phyloP scores from a whole-genome alignment of 2,329 filamentous ascomycete species.

The Cercospora berteroae region DNA sequence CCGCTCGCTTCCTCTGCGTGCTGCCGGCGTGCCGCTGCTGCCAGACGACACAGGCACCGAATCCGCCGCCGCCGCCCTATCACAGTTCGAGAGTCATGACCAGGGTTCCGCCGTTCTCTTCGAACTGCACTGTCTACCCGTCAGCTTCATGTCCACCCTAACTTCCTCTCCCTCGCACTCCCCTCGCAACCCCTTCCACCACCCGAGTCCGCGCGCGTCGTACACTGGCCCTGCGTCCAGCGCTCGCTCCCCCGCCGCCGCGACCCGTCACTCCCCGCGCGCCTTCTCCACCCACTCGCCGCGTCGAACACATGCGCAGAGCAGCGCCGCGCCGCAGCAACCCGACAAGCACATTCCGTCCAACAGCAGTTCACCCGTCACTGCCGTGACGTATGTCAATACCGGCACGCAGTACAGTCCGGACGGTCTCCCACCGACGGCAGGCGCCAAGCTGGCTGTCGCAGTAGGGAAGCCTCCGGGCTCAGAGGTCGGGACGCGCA shows the following conservation, averaged over 20 bases:
- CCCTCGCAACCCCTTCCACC: conserved; percentile 7
- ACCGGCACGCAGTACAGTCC: conserved; percentile 57
- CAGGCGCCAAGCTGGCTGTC: conserved; percentile 27
- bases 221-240: conserved; percentile 5
- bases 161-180: conserved; percentile 14
- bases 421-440: conserved; percentile 48
- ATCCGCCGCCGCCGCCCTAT: neutral
- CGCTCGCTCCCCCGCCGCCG: conserved; percentile 9
- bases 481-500: conserved; percentile 12
- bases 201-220: conserved; percentile 10
- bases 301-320: conserved; percentile 21
- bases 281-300: conserved; percentile 11
- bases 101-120: conserved; percentile 4
- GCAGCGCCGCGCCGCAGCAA: conserved; percentile 16
- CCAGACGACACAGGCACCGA: neutral
- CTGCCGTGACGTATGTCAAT: conserved; percentile 41
- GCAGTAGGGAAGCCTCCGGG: conserved; percentile 22
- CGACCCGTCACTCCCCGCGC: conserved; percentile 14
- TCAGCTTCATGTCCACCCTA: conserved; percentile 14
- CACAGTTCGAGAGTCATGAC: conserved; percentile 8
- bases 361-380: conserved; percentile 4
- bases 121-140: neutral
- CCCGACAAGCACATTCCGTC: conserved; percentile 15
- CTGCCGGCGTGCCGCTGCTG: neutral
- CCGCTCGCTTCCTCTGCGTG: neutral